Base-by-base conservation (phyloP, 768 basidiomycete species). In the Leccinum incarnatum region DNA sequence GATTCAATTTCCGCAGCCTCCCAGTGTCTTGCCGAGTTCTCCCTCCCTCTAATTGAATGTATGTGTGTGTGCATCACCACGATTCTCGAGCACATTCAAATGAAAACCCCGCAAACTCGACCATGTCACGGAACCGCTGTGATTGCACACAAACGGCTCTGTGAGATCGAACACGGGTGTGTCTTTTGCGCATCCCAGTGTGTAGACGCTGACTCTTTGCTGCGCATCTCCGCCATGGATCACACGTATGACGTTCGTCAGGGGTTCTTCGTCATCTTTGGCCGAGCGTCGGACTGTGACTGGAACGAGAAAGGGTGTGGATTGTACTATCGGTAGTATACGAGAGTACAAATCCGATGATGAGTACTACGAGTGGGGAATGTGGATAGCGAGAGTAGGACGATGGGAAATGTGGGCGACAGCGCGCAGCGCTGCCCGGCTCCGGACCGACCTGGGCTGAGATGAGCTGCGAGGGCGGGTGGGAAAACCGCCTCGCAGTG, bases 241-340 rank as follows among this genome's bases (percentile, higher is more conserved):
- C n/a, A 12, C 17, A 7, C 19, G 1, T 54, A 56, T 63, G 56
- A 51, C 50, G 49, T 55, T 52, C 23, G 48, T 29, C 27, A 21
- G 17, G 4, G 8, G 32, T 36, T 48, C 4, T 23, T 51, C 50
- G 54, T 45, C 42, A 19, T 45, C 42, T 21, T 54, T 36, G 21
- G 21, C 21, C 21, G 21, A 21, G 21, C 21, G 21, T 21, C 21
- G 21, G 21, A 21, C 21, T 21, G 21, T 21, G 21, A 21, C 21
- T 21, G 21, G 21, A 2, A 21, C 21, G 21, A 21, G 21, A 21
- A 21, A 21, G 21, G 21, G 21, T 21, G 21, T 21, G 21, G 21
- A 21, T 21, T 21, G 21, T 21, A 21, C 21, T 21, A 21, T 21
- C 21, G 21, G 21, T 21, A 21, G 21, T 21, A 21, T 21, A 21